Conservation (phyloP, 179 eudicot species). For the Silene coronaria region DNA sequence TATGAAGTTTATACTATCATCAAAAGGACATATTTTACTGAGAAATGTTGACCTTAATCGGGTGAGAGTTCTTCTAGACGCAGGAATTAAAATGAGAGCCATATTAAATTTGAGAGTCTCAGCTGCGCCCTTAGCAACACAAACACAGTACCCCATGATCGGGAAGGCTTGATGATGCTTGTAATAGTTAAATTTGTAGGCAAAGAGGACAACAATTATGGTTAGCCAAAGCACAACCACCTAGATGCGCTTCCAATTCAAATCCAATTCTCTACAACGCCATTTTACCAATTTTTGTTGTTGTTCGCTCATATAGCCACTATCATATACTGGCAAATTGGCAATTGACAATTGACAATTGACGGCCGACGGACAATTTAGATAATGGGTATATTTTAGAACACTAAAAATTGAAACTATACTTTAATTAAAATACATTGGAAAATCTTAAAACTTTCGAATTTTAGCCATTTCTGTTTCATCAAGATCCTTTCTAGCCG, state of each 20-base stretch:
- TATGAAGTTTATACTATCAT: slow-evolving; percentile 91
- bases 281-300: not conserved
- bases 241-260: slow-evolving; percentile 76
- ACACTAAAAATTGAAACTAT: too few species aligned
- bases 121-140: slow-evolving; percentile 84
- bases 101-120: slow-evolving; percentile 89
- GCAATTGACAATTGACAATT: too few species aligned
- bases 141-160: slow-evolving; percentile 76
- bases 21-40: slow-evolving; percentile 61
- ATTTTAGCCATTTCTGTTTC: too few species aligned
- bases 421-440: too few species aligned
- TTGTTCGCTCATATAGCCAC: not conserved
- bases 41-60: slow-evolving; percentile 69
- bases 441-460: too few species aligned
- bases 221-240: slow-evolving; percentile 50
- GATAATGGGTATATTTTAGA: too few species aligned
- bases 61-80: slow-evolving; percentile 84
- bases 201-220: slow-evolving; percentile 49
- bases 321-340: not conserved
- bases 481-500: too few species aligned
- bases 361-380: not conserved
- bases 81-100: slow-evolving; percentile 90
- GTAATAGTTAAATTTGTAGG: slow-evolving; percentile 50
- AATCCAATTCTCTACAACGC: too few species aligned
- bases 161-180: slow-evolving; percentile 33